phyloP scores from a whole-genome alignment of 345 rosid genomes.

The Arabidopsis arenosa region DNA sequence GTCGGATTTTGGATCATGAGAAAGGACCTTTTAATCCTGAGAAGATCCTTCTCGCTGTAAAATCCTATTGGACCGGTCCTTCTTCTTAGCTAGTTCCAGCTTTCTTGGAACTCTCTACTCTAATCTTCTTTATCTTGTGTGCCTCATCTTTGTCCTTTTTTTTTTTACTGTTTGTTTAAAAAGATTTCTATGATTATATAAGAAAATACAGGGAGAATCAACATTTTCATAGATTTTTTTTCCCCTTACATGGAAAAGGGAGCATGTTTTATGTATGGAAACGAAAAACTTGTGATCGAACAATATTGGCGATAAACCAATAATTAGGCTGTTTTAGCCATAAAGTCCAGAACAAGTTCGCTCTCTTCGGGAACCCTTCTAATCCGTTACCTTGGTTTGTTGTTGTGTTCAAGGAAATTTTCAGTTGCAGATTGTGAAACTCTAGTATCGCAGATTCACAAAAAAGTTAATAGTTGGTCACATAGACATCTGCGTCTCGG shows the following conservation, averaged over 20 bases:
- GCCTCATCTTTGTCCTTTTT: not conserved
- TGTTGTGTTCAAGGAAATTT: no score
- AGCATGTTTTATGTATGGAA: not conserved
- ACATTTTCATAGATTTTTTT: not conserved
- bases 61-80: constrained; percentile 87
- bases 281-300: not conserved
- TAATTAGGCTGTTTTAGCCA: not conserved
- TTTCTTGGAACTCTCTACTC: constrained; percentile 17
- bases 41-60: constrained; percentile 87
- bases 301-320: not conserved
- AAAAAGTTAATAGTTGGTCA: no score
- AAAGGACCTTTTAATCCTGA: constrained; percentile 97
- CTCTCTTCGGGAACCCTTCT: no score
- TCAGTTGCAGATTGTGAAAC: no score
- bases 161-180: not conserved
- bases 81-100: constrained; percentile 33
- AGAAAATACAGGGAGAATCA: not conserved
- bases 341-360: not conserved
- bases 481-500: no score
- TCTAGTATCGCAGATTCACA: no score
- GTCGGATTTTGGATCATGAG: constrained; percentile 91
- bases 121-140: constrained; percentile 1
- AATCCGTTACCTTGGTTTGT: no score
- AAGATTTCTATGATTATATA: constrained; percentile 6
- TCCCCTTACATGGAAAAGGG: not conserved